Evolutionary conservation across 2,329 filamentous ascomycete species (phyloP).

Genomic region (Scortechinia acanthostroma): DNA sequence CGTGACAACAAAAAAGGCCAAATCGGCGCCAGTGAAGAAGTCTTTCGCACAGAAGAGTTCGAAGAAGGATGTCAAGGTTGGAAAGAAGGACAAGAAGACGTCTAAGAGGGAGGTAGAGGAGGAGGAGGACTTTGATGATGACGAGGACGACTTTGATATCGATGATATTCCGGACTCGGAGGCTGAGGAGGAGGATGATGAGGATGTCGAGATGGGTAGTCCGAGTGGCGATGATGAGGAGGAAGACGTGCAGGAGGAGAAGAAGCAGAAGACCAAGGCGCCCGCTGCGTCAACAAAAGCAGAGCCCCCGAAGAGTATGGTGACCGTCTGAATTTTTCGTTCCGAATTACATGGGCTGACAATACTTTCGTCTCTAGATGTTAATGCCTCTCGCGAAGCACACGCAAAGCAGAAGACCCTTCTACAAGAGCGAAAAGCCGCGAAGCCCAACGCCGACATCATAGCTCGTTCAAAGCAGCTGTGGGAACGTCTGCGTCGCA

Average conservation of each 20-base stretch:
- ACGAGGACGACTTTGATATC: conserved; percentile 19
- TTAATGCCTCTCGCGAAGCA: conserved; percentile 73
- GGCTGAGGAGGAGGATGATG: neutral
- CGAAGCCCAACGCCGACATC: conserved; percentile 86
- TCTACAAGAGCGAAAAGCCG: conserved; percentile 79
- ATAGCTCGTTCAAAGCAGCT: conserved; percentile 88
- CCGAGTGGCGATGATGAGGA: conserved; percentile 24
- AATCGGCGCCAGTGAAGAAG: conserved; percentile 1
- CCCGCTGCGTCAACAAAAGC: no score
- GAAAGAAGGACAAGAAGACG: neutral
- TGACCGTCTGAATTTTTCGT: neutral
- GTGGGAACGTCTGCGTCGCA: conserved; percentile 87
- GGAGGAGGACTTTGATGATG: conserved; percentile 21
- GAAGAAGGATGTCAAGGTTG: neutral
- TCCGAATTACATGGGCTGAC: no score
- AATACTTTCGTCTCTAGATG: no score
- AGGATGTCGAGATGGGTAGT: conserved; percentile 11
- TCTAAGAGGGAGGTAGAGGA: conserved; percentile 8
- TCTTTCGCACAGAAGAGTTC: neutral
- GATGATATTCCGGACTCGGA: conserved; percentile 9
- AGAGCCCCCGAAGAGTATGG: no score
- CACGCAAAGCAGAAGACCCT: conserved; percentile 90
- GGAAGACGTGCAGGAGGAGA: conserved; percentile 28
- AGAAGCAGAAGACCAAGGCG: conserved; percentile 13
- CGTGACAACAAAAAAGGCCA: neutral